A percentile compares a stretch with the other conserved stretches of the same genome.
These are phyloP conservation scores for Cyberlindnera subsufficiens DNA, from an alignment of 805 yeast species.

Conservation along the genomic window DNA sequence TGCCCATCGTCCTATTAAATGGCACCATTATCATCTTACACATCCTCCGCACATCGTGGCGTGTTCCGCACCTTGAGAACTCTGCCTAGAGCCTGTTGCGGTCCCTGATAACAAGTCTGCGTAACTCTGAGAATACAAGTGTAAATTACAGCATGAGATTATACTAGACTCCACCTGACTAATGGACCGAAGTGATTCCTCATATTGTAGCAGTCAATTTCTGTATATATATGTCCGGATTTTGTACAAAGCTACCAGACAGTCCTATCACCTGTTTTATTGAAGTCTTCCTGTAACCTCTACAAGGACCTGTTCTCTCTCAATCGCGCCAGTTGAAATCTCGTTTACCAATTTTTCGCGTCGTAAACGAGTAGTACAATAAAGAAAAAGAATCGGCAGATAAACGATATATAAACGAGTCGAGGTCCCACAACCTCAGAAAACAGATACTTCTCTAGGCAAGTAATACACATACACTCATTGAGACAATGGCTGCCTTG, in stretches of 20 bases:
- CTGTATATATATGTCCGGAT: background rate
- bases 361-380: background rate
- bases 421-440: no score
- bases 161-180: background rate
- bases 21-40: conserved; percentile 7
- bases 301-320: background rate
- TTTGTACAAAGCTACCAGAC: no score
- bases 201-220: no score
- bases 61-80: background rate
- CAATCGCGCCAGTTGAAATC: background rate
- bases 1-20: conserved; percentile 7
- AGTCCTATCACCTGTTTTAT: background rate
- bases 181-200: no score
- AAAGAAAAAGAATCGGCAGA: conserved; percentile 10
- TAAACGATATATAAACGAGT: conserved; percentile 1
- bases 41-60: background rate
- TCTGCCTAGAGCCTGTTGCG: no score
- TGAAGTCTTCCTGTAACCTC: no score
- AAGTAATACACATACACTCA: no score
- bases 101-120: background rate
- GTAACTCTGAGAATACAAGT: background rate
- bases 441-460: no score
- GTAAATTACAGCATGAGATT: background rate
- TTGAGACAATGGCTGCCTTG: conserved; percentile 16
- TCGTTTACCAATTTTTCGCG: conserved; percentile 4